Percentiles rank a stretch among this genome's conserved stretches.
Conservation (phyloP, 2,329 filamentous ascomycete genomes). For the Pseudodiploospora longispora region DNA sequence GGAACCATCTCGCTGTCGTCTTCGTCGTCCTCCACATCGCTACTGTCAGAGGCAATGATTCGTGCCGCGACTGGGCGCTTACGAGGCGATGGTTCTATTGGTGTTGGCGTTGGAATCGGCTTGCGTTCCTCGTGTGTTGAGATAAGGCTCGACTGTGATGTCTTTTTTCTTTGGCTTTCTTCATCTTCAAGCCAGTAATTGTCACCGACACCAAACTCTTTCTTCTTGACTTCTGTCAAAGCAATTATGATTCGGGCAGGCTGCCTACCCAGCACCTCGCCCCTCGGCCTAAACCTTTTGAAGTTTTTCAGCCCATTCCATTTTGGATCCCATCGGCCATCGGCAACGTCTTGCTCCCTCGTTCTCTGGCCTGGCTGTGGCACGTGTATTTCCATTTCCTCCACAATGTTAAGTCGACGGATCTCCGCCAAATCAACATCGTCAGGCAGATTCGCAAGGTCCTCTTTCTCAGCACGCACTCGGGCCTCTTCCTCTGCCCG, state of each 20-base stretch:
- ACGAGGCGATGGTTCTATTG: constrained; percentile 8
- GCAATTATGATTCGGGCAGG: constrained; percentile 54
- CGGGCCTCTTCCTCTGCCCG: constrained; percentile 60
- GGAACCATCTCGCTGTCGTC: background rate
- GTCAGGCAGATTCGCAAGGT: constrained; percentile 43
- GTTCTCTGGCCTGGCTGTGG: constrained; percentile 18
- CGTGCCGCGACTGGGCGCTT: constrained; percentile 12
- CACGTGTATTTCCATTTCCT: constrained; percentile 60
- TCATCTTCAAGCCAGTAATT: constrained; percentile 65
- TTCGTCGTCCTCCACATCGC: constrained; percentile 23
- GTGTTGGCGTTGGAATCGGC: constrained; percentile 3
- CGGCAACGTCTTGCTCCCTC: constrained; percentile 42
- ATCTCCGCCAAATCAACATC: constrained; percentile 67
- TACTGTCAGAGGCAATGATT: constrained; percentile 28
- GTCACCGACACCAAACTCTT: constrained; percentile 66
- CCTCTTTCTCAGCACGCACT: constrained; percentile 45
- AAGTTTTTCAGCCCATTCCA: constrained; percentile 98
- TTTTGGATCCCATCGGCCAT: constrained; percentile 67
- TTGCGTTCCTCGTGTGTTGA: constrained; percentile 6
- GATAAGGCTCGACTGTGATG: constrained; percentile 14
- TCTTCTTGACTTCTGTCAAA: constrained; percentile 62
- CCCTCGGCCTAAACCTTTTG: constrained; percentile 70
- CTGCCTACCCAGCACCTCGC: constrained; percentile 36
- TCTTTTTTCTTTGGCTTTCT: constrained; percentile 20
- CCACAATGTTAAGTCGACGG: constrained; percentile 65